Evolutionary conservation across 2,329 filamentous ascomycete genomes (phyloP), one percentile per base, ranked within the genome.

Genomic region (Scedosporium apiospermum): DNA sequence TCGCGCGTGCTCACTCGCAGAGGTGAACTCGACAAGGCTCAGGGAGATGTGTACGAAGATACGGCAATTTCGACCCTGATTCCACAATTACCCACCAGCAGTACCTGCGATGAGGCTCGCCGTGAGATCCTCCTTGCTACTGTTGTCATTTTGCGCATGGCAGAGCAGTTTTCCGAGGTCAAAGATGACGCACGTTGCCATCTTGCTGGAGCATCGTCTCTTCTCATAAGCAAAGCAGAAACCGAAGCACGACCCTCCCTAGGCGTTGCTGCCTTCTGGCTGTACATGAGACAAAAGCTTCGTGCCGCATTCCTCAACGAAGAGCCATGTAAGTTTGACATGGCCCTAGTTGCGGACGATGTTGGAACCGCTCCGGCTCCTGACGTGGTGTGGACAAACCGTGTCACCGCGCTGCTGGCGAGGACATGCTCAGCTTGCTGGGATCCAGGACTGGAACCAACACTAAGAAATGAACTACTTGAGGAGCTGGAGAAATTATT

Each of bases 121-220:
- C 14, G 59, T 18, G 53, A 63, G 21, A 41, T 46, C 6, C 55
- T 63, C 12, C 26, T 63, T 5, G 21, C 61, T 21, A 63, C 61
- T 12, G 55, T 42, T n/a, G 61, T 63, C 16, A 59, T 63, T 26
- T 41, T 63, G 3, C 61, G 61, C 34, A 63, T 63, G 61, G 16
- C 61, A 14, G 61, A 63, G 26, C 61, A 63, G 21, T 63, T 59
- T 38, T 59, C 61, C 10, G 61, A 63, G 41, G 14, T 63, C 2
- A 27, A 23, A 16, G 55, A 63, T 34, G 61, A 63, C 21, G 61
- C 27, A 38, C 53, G 44, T 16, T 30, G 57, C 44, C 61, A 63
- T 46, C 55, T 63, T 16, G 27, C 41, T 18, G 38, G 57, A n/a
- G 55, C 61, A 49, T 46, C 34, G 26, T 60, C 44, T 16, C 26